Conservation (phyloP, 2,329 filamentous ascomycete genomes). For the Scedosporium aurantiacum region DNA sequence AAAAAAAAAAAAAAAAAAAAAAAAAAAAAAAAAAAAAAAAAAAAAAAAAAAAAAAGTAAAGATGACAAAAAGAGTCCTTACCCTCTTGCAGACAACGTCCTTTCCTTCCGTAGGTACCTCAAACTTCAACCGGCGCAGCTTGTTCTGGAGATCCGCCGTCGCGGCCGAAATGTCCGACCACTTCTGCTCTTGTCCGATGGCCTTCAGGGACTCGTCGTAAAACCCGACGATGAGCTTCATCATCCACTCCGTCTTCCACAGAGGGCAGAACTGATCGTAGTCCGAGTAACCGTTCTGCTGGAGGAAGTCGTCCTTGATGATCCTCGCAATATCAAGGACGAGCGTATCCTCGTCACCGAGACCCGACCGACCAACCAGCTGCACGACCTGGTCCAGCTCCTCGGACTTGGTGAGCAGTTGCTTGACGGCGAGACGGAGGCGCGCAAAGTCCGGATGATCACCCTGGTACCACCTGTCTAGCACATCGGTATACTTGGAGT, state of each 20-base stretch:
- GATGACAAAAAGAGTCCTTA: too few species aligned
- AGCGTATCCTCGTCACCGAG: slow-evolving; percentile 97
- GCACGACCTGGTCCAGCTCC: slow-evolving; percentile 95
- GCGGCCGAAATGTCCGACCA: slow-evolving; percentile 91
- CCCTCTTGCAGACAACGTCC: slow-evolving; percentile 74
- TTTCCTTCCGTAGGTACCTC: slow-evolving; percentile 81
- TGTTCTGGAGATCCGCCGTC: slow-evolving; percentile 73
- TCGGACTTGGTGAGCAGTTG: slow-evolving; percentile 90
- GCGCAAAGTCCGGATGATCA: slow-evolving; percentile 86
- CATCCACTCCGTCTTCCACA: slow-evolving; percentile 99
- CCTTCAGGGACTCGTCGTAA: slow-evolving; percentile 96
- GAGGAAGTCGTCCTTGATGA: slow-evolving; percentile 97
- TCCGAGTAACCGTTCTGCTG: slow-evolving; percentile 99
- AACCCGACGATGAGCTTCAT: slow-evolving; percentile 99
- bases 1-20: too few species aligned
- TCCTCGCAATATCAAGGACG: slow-evolving; percentile 77
- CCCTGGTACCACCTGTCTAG: slow-evolving; percentile 94
- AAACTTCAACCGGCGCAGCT: slow-evolving; percentile 91
- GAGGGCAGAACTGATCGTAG: slow-evolving; percentile 97
- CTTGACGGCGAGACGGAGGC: slow-evolving; percentile 83
- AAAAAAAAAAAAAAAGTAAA: too few species aligned
- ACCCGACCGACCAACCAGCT: slow-evolving; percentile 94
- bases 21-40: too few species aligned
- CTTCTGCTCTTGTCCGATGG: slow-evolving; percentile 76
- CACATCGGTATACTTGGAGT: slow-evolving; percentile 87